Evolutionary conservation across 2,329 filamentous ascomycete genomes (phyloP).

Genomic region (Sordariomycetes sp.): DNA sequence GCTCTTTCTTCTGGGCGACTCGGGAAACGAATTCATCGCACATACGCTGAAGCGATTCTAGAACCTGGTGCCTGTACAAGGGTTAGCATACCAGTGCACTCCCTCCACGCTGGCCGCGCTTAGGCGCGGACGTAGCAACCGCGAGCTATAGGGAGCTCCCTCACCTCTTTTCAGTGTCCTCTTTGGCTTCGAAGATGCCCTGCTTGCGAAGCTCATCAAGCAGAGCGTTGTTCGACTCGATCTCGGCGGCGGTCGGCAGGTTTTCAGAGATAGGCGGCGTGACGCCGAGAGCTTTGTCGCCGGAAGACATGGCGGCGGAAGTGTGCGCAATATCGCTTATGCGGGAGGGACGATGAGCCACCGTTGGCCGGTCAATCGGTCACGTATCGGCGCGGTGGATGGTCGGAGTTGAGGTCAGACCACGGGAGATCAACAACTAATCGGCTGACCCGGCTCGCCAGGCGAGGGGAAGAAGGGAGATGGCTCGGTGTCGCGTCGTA

Average conservation of each 20-base stretch:
- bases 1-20: conserved; percentile 63
- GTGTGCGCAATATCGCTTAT: neutral
- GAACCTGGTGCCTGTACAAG: conserved; percentile 51
- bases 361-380: neutral
- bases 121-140: neutral
- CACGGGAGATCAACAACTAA: neutral
- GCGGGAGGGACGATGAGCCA: neutral
- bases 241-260: conserved; percentile 68
- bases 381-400: neutral
- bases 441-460: neutral
- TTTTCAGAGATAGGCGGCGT: conserved; percentile 73
- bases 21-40: conserved; percentile 78
- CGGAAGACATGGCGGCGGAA: neutral
- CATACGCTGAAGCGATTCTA: conserved; percentile 67
- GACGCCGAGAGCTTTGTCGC: conserved; percentile 40
- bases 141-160: conserved; percentile 4
- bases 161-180: conserved; percentile 77
- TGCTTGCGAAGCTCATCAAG: conserved; percentile 77
- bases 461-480: neutral
- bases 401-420: neutral
- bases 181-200: conserved; percentile 80
- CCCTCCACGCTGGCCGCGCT: neutral
- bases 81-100: conserved; percentile 2
- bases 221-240: conserved; percentile 65
- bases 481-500: neutral